Evolutionary conservation across 2,329 filamentous ascomycete species (phyloP), one percentile per base, ranked within the genome.

Genomic region (Pseudogymnoascus verrucosus): DNA sequence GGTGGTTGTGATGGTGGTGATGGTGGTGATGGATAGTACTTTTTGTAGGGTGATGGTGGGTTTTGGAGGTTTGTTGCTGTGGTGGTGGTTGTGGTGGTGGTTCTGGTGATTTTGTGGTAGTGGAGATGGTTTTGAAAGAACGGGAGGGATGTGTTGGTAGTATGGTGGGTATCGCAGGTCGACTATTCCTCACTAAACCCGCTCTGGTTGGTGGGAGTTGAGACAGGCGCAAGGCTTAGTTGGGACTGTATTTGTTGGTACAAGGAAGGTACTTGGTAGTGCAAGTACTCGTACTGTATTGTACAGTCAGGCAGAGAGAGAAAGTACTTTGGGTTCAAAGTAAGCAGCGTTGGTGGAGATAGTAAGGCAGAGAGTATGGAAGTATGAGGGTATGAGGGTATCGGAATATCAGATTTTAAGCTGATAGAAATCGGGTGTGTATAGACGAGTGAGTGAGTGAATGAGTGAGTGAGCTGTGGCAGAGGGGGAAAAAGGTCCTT

Each of bases 81-180:
- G 28, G 28, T 28, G 28, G 28, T 31, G 31, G 16, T 16, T 8
- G 16, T 31, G 16, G 51, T 34, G 14, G 21, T 14, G 21, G 21
- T 31, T 34, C 2, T 34, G 23, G 16, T 19, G 54, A 26, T 26
- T 34, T 65, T 39, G 36, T 40, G 36, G 42, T 37, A 44, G 54
- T 44, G 57, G 42, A 62, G 54, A 60, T 36, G 63, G 5, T 47
- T 47, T 47, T 47, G 42, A 47, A 47, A 47, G 42, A 47, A 47
- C 42, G 42, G 42, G 42, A 47, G 42, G 42, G 42, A 47, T 47
- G 42, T 47, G 42, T 47, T 47, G 42, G 42, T 47, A 47, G 42
- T 47, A 47, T 14, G 40, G 40, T 44, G 42, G 42, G 21, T 47
- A 7, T 47, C 42, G 42, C 19, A 47, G 21, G 42, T 47, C 42